A percentile compares a stretch with the other conserved stretches of the same genome.
phyloP scores from a whole-genome alignment of 2,329 filamentous ascomycete species.

The Xylariaceae sp. region DNA sequence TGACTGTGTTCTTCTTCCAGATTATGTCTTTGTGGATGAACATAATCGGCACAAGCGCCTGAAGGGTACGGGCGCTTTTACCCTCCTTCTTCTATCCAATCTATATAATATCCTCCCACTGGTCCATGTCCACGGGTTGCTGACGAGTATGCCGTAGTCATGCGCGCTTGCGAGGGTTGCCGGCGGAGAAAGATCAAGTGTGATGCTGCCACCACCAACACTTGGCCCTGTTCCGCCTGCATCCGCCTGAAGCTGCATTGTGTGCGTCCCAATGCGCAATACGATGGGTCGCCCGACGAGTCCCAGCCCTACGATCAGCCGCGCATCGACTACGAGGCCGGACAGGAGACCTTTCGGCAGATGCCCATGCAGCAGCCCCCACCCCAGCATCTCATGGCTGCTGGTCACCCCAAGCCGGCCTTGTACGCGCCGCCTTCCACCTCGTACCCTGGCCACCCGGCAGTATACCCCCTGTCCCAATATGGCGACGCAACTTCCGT shows the following conservation, averaged over 20 bases:
- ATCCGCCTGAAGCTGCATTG: conserved; percentile 88
- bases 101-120: background rate
- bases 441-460: conserved; percentile 43
- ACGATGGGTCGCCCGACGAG: conserved; percentile 53
- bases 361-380: conserved; percentile 45
- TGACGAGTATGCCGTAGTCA: conserved; percentile 54
- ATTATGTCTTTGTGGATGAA: conserved; percentile 98
- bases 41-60: conserved; percentile 96
- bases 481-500: conserved; percentile 43
- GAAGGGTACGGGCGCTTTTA: conserved; percentile 60
- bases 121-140: background rate
- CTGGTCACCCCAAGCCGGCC: conserved; percentile 37
- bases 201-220: conserved; percentile 93
- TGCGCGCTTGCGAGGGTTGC: conserved; percentile 95
- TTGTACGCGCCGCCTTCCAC: conserved; percentile 45
- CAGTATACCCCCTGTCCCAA: conserved; percentile 43
- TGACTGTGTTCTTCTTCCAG: conserved; percentile 41
- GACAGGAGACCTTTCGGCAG: conserved; percentile 47
- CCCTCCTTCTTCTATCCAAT: conserved; percentile 3
- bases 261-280: conserved; percentile 77
- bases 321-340: conserved; percentile 39
- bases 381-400: conserved; percentile 40
- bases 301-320: conserved; percentile 47
- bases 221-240: conserved; percentile 95
- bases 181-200: conserved; percentile 96